A percentile compares a stretch with the other conserved stretches of the same genome.
Evolutionary conservation across 208 protist genomes (phyloP).

Genomic region (Leishmania lainsoni): DNA sequence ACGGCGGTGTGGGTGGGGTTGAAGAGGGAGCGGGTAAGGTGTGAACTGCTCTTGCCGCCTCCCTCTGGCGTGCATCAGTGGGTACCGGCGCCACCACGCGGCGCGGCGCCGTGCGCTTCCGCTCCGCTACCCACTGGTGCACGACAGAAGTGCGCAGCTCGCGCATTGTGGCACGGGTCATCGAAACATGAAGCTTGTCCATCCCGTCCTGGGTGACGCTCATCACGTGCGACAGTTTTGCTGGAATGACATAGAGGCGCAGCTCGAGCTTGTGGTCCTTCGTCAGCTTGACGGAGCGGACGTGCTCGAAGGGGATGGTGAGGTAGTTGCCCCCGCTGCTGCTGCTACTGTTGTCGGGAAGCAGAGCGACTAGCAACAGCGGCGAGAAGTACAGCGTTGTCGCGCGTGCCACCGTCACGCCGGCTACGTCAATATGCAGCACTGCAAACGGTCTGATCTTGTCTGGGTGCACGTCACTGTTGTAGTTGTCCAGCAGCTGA

Average conservation of each 20-base stretch:
- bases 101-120: constrained; percentile 65
- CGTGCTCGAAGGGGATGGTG: constrained; percentile 86
- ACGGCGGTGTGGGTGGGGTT: not conserved
- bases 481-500: constrained; percentile 68
- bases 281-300: constrained; percentile 82
- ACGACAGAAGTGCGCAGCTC: constrained; percentile 52
- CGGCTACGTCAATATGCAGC: constrained; percentile 59
- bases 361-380: constrained; percentile 66
- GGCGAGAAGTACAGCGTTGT: constrained; percentile 86
- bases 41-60: not conserved
- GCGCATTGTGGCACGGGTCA: constrained; percentile 70
- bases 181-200: constrained; percentile 67
- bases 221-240: constrained; percentile 66
- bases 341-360: constrained; percentile 46
- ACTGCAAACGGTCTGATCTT: constrained; percentile 53
- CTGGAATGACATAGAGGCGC: constrained; percentile 69
- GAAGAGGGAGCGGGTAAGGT: not conserved
- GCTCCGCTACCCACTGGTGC: constrained; percentile 80
- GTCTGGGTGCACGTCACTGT: constrained; percentile 44
- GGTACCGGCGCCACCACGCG: constrained; percentile 3
- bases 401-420: constrained; percentile 57
- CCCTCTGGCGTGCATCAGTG: not conserved
- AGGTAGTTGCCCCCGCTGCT: constrained; percentile 67
- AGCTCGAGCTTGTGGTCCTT: constrained; percentile 73
- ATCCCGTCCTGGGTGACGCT: constrained; percentile 27